These are phyloP conservation scores for Penicillium occitanis DNA, from an alignment of 2,329 filamentous ascomycete genomes.

Conservation along the genomic window DNA sequence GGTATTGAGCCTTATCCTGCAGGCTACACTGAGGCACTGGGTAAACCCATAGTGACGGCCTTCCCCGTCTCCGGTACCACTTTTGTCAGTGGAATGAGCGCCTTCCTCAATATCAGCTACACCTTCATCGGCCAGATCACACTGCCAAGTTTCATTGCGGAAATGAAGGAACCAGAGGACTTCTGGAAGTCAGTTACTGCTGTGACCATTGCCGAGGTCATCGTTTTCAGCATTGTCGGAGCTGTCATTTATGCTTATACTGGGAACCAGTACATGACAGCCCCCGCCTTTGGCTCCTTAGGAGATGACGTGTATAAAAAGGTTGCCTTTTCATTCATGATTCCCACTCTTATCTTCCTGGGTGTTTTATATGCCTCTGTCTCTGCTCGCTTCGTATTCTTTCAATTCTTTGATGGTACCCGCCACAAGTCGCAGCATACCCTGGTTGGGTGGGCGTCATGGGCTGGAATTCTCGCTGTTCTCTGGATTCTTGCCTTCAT, in stretches of 20 bases:
- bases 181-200: conserved; percentile 92
- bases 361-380: conserved; percentile 90
- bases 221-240: conserved; percentile 82
- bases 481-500: conserved; percentile 85
- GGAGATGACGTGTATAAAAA: conserved; percentile 76
- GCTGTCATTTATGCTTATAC: conserved; percentile 81
- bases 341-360: conserved; percentile 88
- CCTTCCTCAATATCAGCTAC: conserved; percentile 93
- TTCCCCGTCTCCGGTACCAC: conserved; percentile 69
- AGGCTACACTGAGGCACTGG: conserved; percentile 59
- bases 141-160: conserved; percentile 88
- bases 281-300: conserved; percentile 83
- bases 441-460: conserved; percentile 73
- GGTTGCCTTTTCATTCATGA: conserved; percentile 90
- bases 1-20: conserved; percentile 73
- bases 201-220: conserved; percentile 82
- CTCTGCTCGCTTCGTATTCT: conserved; percentile 86
- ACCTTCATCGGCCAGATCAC: conserved; percentile 97
- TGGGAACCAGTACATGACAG: conserved; percentile 83
- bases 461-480: conserved; percentile 67
- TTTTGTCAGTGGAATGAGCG: conserved; percentile 79
- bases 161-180: conserved; percentile 79
- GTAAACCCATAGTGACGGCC: conserved; percentile 66
- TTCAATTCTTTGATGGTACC: conserved; percentile 78
- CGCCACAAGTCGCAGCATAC: conserved; percentile 80